Base-by-base conservation (phyloP, 441 rosid genomes). In the Cnidoscolus chayamansa region DNA sequence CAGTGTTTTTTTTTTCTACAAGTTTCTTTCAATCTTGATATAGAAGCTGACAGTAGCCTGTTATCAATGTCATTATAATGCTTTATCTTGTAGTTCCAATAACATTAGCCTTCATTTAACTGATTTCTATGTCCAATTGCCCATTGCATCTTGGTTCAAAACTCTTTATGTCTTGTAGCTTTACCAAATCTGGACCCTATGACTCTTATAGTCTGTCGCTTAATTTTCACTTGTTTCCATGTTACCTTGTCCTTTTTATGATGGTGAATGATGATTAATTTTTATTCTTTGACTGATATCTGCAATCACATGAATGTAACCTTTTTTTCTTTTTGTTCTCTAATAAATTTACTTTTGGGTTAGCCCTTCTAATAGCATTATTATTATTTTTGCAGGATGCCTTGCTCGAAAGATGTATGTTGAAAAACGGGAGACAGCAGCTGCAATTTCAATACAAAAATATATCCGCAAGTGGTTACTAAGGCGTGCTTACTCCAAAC, bases 371-470 rank as follows among this genome's bases (percentile, higher is more conserved):
- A 40, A 3, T 3, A 40, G 45, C 45, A 56, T 71, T 73, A 25
- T 66, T 62, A 49, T 30, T 72, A 16, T 72, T 77, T 80, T 76
- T 83, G 72, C 79, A 95, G 99, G 99, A 82, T 90, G 88, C 82
- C 85, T 90, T 80, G 88, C 86, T 58, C 88, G 90, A 62, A 86
- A 84, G 73, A 73, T 68, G 62, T 95, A 83, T 84, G 80, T 78
- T 76, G 80, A 77, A 45, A 91, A 82, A 83, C 86, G 88, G 76
- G 82, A 86, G 71, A 74, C 84, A 72, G 89, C 92, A n/a, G 97
- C 99, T 68, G 90, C 96, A 49, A 75, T 87, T 77, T 68, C 79
- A 62, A 77, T 95, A 63, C 98, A 93, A 78, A 95, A 88, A 79
- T 74, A 81, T 82, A 81, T 75, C 71, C 91, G 93, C 63, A 78